Evolutionary conservation across 2,329 filamentous ascomycete genomes (phyloP), one percentile per base, ranked within the genome.

Genomic region (Penicillium rolfsii): DNA sequence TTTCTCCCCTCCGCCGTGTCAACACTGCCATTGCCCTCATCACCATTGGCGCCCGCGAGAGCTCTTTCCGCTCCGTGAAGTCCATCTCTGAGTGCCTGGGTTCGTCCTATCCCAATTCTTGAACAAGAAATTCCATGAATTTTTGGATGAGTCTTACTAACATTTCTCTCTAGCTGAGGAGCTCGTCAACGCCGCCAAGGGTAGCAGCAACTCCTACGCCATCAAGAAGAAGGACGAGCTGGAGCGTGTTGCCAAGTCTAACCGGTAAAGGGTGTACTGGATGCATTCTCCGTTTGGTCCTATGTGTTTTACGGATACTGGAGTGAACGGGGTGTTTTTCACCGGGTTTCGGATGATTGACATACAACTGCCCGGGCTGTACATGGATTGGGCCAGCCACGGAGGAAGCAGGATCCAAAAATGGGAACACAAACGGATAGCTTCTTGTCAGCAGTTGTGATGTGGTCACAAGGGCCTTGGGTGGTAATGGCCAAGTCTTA

Each of bases 181-280:
- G 89, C 89, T 99, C 82, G 98, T 99, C 90, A 99, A 99, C 88
- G 96, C 96, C 81, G 96, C 96, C 83, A 99, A 99, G 92, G 95
- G 95, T 80, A 96, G 91, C 89, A 96, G 91, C 86, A 99, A 99
- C 93, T 97, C 93, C 74, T 99, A 98, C 83, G 95, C 96, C 79
- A 99, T 99, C 90, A 99, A 99, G 93, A 99, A 99, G 93, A 99
- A 99, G 94, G 95, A 99, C 84, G 96, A 99, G 91, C 85, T 99
- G 86, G 95, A 99, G 91, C 95, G 95, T 95, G 95, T 99, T 77
- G 95, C 95, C 85, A 99, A 99, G 92, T 92, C 88, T 89, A 99
- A 99, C 90, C 91, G 95, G 90, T 99, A 98, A 93, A 93, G 68
- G 67, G 72, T 71, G 67, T 74, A 65, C 72, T 74, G 70, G 71